Evolutionary conservation across 495 filamentous ascomycete species (phyloP).

Genomic region (Pseudomonodictys pantanalensis): DNA sequence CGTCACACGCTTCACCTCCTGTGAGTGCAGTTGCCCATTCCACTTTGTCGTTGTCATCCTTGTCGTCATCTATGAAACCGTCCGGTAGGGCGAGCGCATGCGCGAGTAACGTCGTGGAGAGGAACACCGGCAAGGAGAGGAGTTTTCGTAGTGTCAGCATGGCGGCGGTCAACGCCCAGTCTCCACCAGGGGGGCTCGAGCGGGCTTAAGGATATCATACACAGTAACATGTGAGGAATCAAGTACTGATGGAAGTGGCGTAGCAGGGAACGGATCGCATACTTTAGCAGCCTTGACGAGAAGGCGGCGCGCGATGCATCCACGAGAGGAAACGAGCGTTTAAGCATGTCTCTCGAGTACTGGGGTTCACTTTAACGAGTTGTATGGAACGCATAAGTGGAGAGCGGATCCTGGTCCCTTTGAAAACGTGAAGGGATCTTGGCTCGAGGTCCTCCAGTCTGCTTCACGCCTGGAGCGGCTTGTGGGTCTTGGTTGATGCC

Average conservation of each 20-base stretch:
- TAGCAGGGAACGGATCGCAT: too few species aligned
- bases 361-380: background rate
- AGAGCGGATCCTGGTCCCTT: background rate
- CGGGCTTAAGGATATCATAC: background rate
- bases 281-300: too few species aligned
- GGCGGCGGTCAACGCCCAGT: background rate
- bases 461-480: background rate
- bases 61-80: constrained; percentile 14
- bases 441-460: background rate
- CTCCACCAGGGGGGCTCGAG: too few species aligned
- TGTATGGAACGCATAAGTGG: background rate
- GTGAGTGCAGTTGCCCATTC: constrained; percentile 3
- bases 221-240: background rate
- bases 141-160: constrained; percentile 12
- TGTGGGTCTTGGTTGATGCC: background rate
- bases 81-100: constrained; percentile 12
- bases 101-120: constrained; percentile 11
- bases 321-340: background rate
- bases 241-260: too few species aligned
- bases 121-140: constrained; percentile 12
- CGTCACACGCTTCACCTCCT: constrained; percentile 17
- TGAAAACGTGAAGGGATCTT: background rate
- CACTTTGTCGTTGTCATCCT: background rate
- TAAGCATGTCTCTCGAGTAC: background rate
- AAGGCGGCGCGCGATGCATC: background rate